Evolutionary conservation across 73 alveolate species (phyloP).

Genomic region (Blepharisma stoltei): DNA sequence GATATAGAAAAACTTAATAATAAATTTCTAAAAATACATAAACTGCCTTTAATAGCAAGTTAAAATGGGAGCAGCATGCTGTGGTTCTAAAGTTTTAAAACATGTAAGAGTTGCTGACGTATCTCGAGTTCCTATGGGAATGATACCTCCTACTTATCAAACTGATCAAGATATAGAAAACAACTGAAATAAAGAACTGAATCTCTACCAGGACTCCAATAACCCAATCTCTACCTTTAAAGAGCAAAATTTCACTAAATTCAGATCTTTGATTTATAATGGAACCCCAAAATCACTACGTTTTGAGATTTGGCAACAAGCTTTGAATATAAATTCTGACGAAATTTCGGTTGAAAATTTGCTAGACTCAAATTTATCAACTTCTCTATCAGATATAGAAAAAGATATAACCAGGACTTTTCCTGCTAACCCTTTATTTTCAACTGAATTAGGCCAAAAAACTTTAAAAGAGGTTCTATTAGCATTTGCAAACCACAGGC

Average conservation of each 20-base stretch:
- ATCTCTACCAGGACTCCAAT: no score
- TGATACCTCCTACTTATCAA: no score
- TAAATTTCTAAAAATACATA: no score
- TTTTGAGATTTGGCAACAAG: not conserved
- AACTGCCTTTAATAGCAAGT: not conserved
- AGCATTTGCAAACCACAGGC: not conserved
- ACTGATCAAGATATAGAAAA: no score
- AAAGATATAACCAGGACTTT: conserved; percentile 23
- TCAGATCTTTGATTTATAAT: not conserved
- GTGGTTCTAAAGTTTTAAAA: not conserved
- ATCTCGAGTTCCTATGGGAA: no score
- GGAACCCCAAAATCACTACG: conserved; percentile 16
- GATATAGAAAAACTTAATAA: no score
- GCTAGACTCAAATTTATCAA: not conserved
- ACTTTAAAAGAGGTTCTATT: conserved; percentile 15
- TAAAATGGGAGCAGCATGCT: conserved; percentile 30
- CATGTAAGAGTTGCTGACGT: not conserved
- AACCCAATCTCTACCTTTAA: not conserved
- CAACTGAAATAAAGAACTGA: no score
- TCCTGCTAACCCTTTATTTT: not conserved
- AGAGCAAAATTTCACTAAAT: not conserved
- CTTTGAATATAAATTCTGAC: not conserved
- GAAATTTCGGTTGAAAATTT: not conserved
- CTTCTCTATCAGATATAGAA: not conserved
- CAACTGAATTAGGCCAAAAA: not conserved